These are phyloP conservation scores for Botrytis deweyae DNA, from an alignment of 2,329 filamentous ascomycete genomes.

Conservation along the genomic window DNA sequence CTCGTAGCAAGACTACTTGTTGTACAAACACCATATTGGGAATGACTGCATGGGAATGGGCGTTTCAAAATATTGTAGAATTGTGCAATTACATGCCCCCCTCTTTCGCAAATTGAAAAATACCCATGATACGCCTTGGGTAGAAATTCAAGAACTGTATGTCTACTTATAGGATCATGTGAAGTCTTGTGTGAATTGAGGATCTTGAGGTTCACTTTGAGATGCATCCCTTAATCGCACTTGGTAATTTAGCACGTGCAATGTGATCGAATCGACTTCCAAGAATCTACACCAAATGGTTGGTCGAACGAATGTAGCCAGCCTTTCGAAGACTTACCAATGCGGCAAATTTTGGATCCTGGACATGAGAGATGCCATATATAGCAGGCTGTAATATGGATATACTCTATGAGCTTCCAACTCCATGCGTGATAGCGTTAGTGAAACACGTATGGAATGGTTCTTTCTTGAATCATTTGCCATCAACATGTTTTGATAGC, in stretches of 20 bases:
- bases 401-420: not conserved
- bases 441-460: not conserved
- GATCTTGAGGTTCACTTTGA: not conserved
- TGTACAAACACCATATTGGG: constrained; percentile 33
- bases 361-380: not conserved
- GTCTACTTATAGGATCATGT: not conserved
- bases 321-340: not conserved
- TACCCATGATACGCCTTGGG: not conserved
- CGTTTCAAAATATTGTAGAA: constrained; percentile 26
- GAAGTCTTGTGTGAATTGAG: not conserved
- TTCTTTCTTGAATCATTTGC: not conserved
- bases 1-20: constrained; percentile 14
- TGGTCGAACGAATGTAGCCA: not conserved
- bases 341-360: not conserved
- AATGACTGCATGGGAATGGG: constrained; percentile 28
- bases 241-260: not conserved
- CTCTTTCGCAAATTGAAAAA: not conserved
- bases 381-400: not conserved
- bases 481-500: not conserved
- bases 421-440: not conserved
- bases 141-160: constrained; percentile 1
- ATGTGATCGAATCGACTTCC: not conserved
- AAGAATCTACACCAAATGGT: not conserved
- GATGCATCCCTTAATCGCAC: not conserved
- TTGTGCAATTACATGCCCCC: constrained; percentile 23